Percentiles rank a stretch among this genome's conserved stretches.
phyloP scores from a whole-genome alignment of 2,329 filamentous ascomycete species.

The Neonectria punicea region DNA sequence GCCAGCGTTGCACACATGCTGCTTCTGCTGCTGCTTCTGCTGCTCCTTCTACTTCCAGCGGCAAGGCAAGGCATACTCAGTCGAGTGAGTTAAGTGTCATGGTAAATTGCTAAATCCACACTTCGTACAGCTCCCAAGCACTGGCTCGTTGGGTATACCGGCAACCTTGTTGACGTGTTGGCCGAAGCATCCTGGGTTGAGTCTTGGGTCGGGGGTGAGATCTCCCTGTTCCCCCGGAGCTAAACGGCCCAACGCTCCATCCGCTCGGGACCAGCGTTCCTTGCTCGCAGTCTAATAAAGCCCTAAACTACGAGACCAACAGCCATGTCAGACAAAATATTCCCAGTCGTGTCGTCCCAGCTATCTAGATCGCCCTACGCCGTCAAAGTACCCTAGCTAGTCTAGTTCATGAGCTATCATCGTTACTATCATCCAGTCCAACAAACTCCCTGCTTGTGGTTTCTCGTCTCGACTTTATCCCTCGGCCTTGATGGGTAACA shows the following conservation, averaged over 20 bases:
- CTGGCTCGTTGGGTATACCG: background rate
- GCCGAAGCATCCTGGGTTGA: background rate
- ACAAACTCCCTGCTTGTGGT: constrained; percentile 4
- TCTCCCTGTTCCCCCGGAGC: constrained; percentile 12
- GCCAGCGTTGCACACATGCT: constrained; percentile 9
- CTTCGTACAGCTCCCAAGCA: background rate
- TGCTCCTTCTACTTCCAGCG: background rate
- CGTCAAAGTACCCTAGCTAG: constrained; percentile 9
- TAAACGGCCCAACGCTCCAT: constrained; percentile 17
- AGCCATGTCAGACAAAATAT: constrained; percentile 9
- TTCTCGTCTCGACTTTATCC: background rate
- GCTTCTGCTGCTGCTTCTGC: background rate
- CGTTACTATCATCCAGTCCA: constrained; percentile 6
- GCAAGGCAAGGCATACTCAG: background rate
- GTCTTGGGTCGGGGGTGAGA: background rate
- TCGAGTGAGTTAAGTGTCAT: background rate
- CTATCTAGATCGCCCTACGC: constrained; percentile 14
- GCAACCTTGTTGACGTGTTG: constrained; percentile 1
- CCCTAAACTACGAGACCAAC: constrained; percentile 4
- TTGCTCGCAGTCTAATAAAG: constrained; percentile 13
- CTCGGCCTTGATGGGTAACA: constrained; percentile 12
- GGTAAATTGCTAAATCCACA: background rate
- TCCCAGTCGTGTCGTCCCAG: constrained; percentile 11
- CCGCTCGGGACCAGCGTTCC: constrained; percentile 21
- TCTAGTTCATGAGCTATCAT: constrained; percentile 14